A percentile compares a stretch with the other conserved stretches of the same genome.
These are phyloP conservation scores for Dalechampia spathulata DNA, from an alignment of 441 rosid genomes.

Conservation along the genomic window DNA sequence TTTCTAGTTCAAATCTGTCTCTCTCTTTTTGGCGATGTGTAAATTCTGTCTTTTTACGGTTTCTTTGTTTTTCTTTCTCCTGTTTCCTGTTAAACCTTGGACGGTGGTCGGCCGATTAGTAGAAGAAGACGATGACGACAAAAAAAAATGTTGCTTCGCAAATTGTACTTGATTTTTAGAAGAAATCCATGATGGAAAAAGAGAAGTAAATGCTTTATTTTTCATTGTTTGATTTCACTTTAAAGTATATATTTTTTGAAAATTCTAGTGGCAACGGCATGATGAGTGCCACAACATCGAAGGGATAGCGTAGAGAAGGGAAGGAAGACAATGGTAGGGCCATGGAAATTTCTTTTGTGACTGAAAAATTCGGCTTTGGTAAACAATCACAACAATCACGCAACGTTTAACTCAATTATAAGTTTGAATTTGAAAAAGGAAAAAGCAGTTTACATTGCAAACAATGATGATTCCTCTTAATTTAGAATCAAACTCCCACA, in stretches of 20 bases:
- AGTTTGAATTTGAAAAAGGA: background rate
- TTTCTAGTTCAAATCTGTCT: background rate
- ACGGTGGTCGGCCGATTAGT: constrained; percentile 10
- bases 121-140: constrained; percentile 12
- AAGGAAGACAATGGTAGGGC: constrained; percentile 18
- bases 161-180: constrained; percentile 14
- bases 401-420: constrained; percentile 1
- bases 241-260: background rate
- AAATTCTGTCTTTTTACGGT: constrained; percentile 10
- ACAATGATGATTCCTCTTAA: too few relatives aligned
- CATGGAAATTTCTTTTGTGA: constrained; percentile 11
- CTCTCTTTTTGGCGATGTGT: constrained; percentile 9
- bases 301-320: background rate
- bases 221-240: background rate
- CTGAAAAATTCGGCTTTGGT: background rate
- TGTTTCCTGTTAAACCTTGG: constrained; percentile 7
- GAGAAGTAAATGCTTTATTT: constrained; percentile 10
- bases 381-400: background rate
- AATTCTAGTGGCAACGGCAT: constrained; percentile 12
- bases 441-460: background rate
- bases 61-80: background rate
- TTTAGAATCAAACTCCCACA: background rate
- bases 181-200: constrained; percentile 5
- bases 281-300: background rate
- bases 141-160: constrained; percentile 16